A percentile compares a stretch with the other conserved stretches of the same genome.
Conservation (phyloP, 2,329 filamentous ascomycete genomes). For the Stemphylium beticola region DNA sequence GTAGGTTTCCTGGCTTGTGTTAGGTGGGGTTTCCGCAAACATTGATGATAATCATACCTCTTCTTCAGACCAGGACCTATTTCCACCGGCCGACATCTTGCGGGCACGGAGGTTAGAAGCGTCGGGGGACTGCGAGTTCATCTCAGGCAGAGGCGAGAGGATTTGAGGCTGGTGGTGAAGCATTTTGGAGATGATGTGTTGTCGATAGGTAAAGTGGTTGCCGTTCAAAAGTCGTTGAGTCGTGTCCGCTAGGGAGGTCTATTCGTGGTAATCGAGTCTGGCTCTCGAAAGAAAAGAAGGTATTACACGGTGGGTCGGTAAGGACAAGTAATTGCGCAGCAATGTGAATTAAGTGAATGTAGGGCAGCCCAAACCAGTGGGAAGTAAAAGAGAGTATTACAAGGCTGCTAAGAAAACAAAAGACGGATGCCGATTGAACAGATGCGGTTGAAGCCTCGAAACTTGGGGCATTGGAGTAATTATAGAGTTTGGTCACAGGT, state of each 20-base stretch:
- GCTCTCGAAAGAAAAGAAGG: slow-evolving; percentile 48
- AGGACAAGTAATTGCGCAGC: slow-evolving; percentile 50
- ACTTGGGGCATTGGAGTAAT: slow-evolving; percentile 44
- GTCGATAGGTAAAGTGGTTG: slow-evolving; percentile 44
- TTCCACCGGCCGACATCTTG: slow-evolving; percentile 74
- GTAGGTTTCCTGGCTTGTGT: slow-evolving; percentile 72
- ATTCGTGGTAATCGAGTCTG: slow-evolving; percentile 58
- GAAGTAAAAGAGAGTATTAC: slow-evolving; percentile 57
- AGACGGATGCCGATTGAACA: slow-evolving; percentile 49
- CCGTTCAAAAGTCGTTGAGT: slow-evolving; percentile 24
- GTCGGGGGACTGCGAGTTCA: slow-evolving; percentile 39
- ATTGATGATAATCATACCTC: slow-evolving; percentile 63
- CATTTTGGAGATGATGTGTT: slow-evolving; percentile 30
- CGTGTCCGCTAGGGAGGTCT: slow-evolving; percentile 33
- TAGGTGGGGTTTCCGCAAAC: slow-evolving; percentile 8
- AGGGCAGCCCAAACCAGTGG: slow-evolving; percentile 62
- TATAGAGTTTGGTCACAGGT: slow-evolving; percentile 43
- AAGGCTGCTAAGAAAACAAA: slow-evolving; percentile 51
- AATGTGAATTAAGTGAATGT: slow-evolving; percentile 57
- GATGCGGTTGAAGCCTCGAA: slow-evolving; percentile 47
- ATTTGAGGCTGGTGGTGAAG: slow-evolving; percentile 49
- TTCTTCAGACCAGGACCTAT: slow-evolving; percentile 84
- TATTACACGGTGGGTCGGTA: slow-evolving; percentile 43
- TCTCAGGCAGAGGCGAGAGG: slow-evolving; percentile 48
- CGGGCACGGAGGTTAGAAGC: slow-evolving; percentile 66